Base-by-base conservation (phyloP, 176 grass and related monocot genomes). In the Triticum timopheevii region DNA sequence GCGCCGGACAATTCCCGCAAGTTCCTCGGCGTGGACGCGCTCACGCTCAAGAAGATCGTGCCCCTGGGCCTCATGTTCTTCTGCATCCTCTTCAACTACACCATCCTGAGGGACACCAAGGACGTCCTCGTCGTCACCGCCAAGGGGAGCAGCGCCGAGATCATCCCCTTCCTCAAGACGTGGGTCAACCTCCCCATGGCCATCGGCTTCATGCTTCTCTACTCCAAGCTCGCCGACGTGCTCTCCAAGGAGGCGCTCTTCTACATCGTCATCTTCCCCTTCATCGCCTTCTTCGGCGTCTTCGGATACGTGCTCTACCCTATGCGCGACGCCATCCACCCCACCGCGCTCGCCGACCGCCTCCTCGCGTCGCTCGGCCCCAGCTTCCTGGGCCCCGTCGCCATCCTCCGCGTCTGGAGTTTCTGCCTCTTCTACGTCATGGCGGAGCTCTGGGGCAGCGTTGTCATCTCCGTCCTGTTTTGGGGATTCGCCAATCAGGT, bases 51-150 rank as follows among this genome's bases (percentile, higher is more conserved):
- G 87, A 99, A 99, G 92, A 99, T 99, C 50, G 69, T 96, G 25
- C 97, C 94, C 19, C 88, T 99, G 42, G 97, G 97, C 7, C 42
- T 96, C 65, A 99, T 99, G 97, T 99, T 99, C 97, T 96, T 99
- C 89, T 99, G 94, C 73, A 99, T 99, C 82, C 97, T 96, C 8
- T 99, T 99, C 90, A 99, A 99, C 86, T 99, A 96, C 89, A 99
- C 92, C 54, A 99, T 99, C 91, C 92, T 99, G 20, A 90, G 97
- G 30, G 97, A 99, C 84, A 99, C 94, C 36, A 99, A 99, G 86
- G 97, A 99, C 78, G 97, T 96, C 88, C 84, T 99, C 52, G 94
- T 99, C 24, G 94, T 99, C 69, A 99, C 94, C 59, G 92, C 97
- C 30, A 94, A 99, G 76, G 97, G 97, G 9, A 99, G 97, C 97